Evolutionary conservation across 2,329 filamentous ascomycete genomes (phyloP), one percentile per base, ranked within the genome.

Genomic region (Hypoxylon sp.): DNA sequence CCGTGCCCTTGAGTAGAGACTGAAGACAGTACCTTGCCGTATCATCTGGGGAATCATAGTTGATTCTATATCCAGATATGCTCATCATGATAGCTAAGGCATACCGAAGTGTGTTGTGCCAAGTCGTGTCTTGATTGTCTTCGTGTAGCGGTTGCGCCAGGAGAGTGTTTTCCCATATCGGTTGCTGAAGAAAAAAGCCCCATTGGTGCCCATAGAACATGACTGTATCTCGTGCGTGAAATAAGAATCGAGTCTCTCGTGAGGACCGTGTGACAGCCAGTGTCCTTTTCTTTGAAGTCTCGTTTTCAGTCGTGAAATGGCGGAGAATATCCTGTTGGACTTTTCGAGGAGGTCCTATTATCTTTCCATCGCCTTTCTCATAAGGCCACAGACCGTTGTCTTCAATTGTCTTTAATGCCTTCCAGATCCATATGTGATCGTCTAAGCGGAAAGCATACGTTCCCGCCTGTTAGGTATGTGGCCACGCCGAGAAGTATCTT

Each of bases 141-240:
- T 6, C 9, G 5, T 9, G 21, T 5, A 25, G 5, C n/a, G n/a
- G n/a, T 9, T 25, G 21, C 21, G 21, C 21, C 21, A 6, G 21
- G 9, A 25, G 5, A 9, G 21, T 25, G 9, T 25, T 25, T 9
- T 25, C 6, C 21, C 21, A 25, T 25, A 25, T n/a, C n/a, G n/a
- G 21, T 25, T 25, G 6, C 6, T 25, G 21, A 25, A 25, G 9
- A 6, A 9, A 25, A 5, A 9, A 6, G 21, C 9, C 7, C 25
- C 23, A 32, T 5, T 42, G 27, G 2, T 48, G 12, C 8, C 8
- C 23, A 7, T 57, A 55, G n/a, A 61, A 55, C 1, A 62, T 30
- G 1, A 30, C 45, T 5, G 57, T 59, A 23, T 62, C 60, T 3
- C 52, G 45, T 16, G 60, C 35, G 12, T 60, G 57, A 4, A 62